Percentiles rank a stretch among this genome's conserved stretches.
Conservation (phyloP, 768 basidiomycete species). For the Suillus spraguei region DNA sequence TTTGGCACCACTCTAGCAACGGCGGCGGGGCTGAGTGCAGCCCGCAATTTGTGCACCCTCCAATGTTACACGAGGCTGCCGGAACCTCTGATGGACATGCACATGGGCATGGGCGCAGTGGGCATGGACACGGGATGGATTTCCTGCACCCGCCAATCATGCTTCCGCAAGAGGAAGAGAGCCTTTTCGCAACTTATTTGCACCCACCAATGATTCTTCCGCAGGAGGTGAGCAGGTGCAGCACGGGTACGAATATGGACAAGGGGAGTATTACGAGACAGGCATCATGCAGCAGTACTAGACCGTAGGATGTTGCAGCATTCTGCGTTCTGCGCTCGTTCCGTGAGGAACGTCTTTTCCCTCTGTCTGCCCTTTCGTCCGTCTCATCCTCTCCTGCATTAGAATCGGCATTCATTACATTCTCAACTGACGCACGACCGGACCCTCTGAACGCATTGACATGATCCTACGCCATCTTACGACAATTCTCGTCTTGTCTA, state of each 20-base stretch:
- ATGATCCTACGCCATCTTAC: background rate
- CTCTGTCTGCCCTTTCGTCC: no score
- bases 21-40: constrained; percentile 65
- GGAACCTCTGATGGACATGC: background rate
- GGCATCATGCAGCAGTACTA: no score
- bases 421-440: no score
- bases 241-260: no score
- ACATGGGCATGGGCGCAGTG: background rate
- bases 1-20: constrained; percentile 83
- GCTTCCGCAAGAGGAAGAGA: constrained; percentile 67
- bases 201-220: constrained; percentile 59
- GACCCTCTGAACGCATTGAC: background rate
- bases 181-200: constrained; percentile 53
- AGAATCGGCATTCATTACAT: no score
- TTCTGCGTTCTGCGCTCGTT: no score
- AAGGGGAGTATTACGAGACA: no score
- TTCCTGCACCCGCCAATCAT: constrained; percentile 67
- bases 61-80: constrained; percentile 52
- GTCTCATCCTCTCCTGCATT: no score
- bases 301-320: no score
- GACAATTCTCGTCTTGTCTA: background rate
- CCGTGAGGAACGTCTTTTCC: no score
- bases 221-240: constrained; percentile 33
- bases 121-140: constrained; percentile 47
- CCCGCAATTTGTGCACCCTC: constrained; percentile 64